Conservation (phyloP, 768 basidiomycete genomes). For the Stropharia rugosoannulata region DNA sequence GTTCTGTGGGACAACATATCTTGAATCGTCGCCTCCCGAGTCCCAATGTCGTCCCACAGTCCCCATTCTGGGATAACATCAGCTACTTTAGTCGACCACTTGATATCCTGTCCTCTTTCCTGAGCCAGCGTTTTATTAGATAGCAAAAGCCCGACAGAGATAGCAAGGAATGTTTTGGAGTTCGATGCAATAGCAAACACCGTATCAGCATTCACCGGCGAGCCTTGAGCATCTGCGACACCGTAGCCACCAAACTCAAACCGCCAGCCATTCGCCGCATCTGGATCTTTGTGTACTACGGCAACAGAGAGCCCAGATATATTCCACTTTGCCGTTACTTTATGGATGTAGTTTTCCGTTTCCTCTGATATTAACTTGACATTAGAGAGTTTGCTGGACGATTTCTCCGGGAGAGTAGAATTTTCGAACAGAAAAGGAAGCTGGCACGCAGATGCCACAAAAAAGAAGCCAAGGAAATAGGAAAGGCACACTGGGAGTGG, state of each 20-base stretch:
- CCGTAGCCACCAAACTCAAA: constrained; percentile 40
- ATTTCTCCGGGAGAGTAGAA: too few species aligned
- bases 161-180: constrained; percentile 39
- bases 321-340: constrained; percentile 32
- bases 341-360: constrained; percentile 24
- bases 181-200: constrained; percentile 45
- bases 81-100: constrained; percentile 36
- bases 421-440: too few species aligned
- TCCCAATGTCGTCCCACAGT: constrained; percentile 36
- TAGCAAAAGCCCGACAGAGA: constrained; percentile 38
- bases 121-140: constrained; percentile 33
- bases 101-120: constrained; percentile 26
- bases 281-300: constrained; percentile 33
- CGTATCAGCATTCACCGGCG: constrained; percentile 40
- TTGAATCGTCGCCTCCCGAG: constrained; percentile 31
- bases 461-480: too few species aligned
- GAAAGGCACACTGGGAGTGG: too few species aligned
- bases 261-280: constrained; percentile 29
- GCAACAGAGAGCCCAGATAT: constrained; percentile 41
- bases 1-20: constrained; percentile 45
- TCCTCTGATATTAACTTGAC: constrained; percentile 22
- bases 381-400: background rate
- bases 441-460: too few species aligned
- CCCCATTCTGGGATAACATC: constrained; percentile 40
- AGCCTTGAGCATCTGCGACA: constrained; percentile 28